phyloP scores from a whole-genome alignment of 257 asterid genomes.

The Misopates orontium region DNA sequence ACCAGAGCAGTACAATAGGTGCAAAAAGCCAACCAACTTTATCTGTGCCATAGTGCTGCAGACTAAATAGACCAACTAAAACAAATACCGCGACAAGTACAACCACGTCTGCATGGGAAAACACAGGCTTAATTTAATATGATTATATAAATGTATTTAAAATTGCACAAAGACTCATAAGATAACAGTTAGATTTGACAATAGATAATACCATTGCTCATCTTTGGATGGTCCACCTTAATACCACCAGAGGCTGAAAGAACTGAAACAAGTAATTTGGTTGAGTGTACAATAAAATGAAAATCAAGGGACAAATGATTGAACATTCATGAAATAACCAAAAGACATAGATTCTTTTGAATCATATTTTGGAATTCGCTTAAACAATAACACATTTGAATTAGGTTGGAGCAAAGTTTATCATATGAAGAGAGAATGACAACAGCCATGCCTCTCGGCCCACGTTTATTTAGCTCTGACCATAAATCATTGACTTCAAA shows the following conservation, averaged over 20 bases:
- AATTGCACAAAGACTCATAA: neutral
- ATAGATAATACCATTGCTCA: constrained; percentile 68
- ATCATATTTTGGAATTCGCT: neutral
- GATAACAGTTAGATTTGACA: neutral
- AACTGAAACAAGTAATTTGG: constrained; percentile 46
- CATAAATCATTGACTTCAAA: too few species aligned
- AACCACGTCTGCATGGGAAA: constrained; percentile 70
- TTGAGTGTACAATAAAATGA: constrained; percentile 22
- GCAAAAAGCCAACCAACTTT: constrained; percentile 98
- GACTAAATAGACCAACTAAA: constrained; percentile 84
- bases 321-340: neutral
- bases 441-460: too few species aligned
- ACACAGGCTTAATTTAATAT: neutral
- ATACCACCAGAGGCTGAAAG: constrained; percentile 97
- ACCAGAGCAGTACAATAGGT: constrained; percentile 91
- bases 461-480: too few species aligned
- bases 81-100: constrained; percentile 83
- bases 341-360: neutral
- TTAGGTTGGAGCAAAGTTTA: too few species aligned
- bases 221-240: constrained; percentile 79
- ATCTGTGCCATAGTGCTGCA: constrained; percentile 97
- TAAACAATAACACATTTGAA: neutral
- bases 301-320: neutral
- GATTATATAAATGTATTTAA: neutral
- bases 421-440: too few species aligned